Base-by-base conservation (phyloP, 176 grass and related monocot species). In the Juncus inflexus region DNA sequence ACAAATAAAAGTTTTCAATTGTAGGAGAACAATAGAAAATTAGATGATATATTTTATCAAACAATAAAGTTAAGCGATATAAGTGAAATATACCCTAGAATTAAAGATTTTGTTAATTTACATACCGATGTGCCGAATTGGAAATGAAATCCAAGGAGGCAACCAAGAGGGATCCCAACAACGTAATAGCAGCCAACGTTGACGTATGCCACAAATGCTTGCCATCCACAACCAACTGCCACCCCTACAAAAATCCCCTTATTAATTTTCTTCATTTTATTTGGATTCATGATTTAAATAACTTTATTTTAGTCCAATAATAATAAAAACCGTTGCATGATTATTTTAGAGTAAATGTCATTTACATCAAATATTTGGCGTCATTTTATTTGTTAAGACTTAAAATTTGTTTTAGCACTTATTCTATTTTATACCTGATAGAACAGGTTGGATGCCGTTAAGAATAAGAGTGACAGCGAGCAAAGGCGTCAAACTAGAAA, bases 181-280 rank as follows among this genome's bases (percentile, higher is more conserved):
- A 76, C 41, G 50, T 90, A 86, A 65, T 90, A 90, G 67, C 83
- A 90, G 0, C 73, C 73, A 6, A 90, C 54, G 68, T 90, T 90
- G 38, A 86, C 87, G 12, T 83, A 90, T 2, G 87, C 80, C 7
- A 90, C 83, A 40, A 86, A 83, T n/a, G 63, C 52, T 42, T 90
- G 87, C 87, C 87, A 90, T 16, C 87, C 83, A 60, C 83, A 90
- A 0, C 83, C 87, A 47, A 86, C 87, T 1, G 80, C 87, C 4
- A 90, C 87, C 14, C 5, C 9, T 56, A 47, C 4, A 47, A 6
- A 47, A 6, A 47, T 47, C 6, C 4, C 9, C 9, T 47, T 47
- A 5, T 28, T 28, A 28, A 28, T 28, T 28, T 28, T 28, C 19
- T 28, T 28, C 19, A 28, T 28, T 28, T 28, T 28, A 28, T 28